Conservation (phyloP, 2,329 filamentous ascomycete species). For the Aspergillus candidus region DNA sequence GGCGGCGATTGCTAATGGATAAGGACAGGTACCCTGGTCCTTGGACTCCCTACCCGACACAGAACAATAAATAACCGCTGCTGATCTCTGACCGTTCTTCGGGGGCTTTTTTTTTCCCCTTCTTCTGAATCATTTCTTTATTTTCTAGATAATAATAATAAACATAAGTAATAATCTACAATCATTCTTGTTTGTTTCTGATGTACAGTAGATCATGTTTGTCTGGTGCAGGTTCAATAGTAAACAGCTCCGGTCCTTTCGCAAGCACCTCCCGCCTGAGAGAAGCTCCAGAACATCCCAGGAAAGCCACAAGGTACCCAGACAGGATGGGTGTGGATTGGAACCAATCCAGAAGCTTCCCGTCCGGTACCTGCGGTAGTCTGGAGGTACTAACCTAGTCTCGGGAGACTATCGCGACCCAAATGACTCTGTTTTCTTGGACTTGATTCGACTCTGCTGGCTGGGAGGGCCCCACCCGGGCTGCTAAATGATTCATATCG, state of each 20-base stretch:
- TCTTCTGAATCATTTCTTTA: neutral
- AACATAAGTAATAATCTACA: too few relatives aligned
- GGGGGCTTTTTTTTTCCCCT: neutral
- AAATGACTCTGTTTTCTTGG: slow-evolving; percentile 8
- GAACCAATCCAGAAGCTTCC: slow-evolving; percentile 13
- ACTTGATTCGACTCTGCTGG: slow-evolving; percentile 9
- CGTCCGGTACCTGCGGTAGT: slow-evolving; percentile 11
- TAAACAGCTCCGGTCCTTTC: too few relatives aligned
- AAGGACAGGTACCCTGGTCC: too few relatives aligned
- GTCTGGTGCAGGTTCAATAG: too few relatives aligned
- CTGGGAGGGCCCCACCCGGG: slow-evolving; percentile 9
- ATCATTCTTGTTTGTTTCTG: slow-evolving; percentile 3
- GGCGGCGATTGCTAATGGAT: too few relatives aligned
- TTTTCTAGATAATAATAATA: neutral
- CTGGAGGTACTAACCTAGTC: slow-evolving; percentile 4
- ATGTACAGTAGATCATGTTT: too few relatives aligned
- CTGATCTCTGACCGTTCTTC: too few relatives aligned
- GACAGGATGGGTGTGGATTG: slow-evolving; percentile 1
- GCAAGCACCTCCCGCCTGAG: too few relatives aligned
- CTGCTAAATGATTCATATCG: slow-evolving; percentile 14
- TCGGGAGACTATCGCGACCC: slow-evolving; percentile 10
- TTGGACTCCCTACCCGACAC: too few relatives aligned
- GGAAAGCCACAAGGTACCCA: neutral
- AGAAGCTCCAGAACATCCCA: too few relatives aligned
- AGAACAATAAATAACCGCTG: too few relatives aligned